phyloP scores from a whole-genome alignment of 2,329 filamentous ascomycete genomes.

The Triangularia verruculosa region DNA sequence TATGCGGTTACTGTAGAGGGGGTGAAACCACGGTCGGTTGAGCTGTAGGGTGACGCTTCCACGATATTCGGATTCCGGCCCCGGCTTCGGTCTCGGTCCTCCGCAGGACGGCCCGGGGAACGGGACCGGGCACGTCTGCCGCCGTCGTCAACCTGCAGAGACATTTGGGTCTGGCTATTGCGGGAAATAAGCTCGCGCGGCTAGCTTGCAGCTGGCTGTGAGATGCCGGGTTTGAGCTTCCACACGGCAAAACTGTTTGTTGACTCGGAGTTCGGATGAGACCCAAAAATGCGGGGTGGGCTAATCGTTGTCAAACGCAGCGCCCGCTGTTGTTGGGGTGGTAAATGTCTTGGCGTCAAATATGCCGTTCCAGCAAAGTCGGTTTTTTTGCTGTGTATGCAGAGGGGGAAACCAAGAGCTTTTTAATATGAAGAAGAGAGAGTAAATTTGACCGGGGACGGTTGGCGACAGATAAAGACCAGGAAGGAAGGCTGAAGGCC shows the following conservation, averaged over 20 bases:
- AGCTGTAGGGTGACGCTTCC: slow-evolving; percentile 45
- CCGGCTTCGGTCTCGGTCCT: slow-evolving; percentile 35
- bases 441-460: background rate
- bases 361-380: background rate
- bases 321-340: background rate
- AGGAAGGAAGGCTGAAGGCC: slow-evolving; percentile 4
- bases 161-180: slow-evolving; percentile 41
- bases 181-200: background rate
- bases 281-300: background rate
- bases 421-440: background rate
- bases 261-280: background rate
- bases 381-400: background rate
- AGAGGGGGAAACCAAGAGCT: background rate
- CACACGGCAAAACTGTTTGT: background rate
- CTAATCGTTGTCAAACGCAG: background rate
- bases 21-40: slow-evolving; percentile 31
- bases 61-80: slow-evolving; percentile 34
- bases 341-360: background rate
- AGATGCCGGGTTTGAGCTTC: background rate
- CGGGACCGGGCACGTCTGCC: slow-evolving; percentile 46
- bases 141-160: slow-evolving; percentile 47
- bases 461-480: slow-evolving; percentile 1
- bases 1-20: slow-evolving; percentile 23
- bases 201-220: slow-evolving; percentile 3
- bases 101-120: slow-evolving; percentile 41